A percentile compares a stretch with the other conserved stretches of the same genome.
Conservation (phyloP, 1,139 yeast species). For the Blastobotrys malaysiensis region DNA sequence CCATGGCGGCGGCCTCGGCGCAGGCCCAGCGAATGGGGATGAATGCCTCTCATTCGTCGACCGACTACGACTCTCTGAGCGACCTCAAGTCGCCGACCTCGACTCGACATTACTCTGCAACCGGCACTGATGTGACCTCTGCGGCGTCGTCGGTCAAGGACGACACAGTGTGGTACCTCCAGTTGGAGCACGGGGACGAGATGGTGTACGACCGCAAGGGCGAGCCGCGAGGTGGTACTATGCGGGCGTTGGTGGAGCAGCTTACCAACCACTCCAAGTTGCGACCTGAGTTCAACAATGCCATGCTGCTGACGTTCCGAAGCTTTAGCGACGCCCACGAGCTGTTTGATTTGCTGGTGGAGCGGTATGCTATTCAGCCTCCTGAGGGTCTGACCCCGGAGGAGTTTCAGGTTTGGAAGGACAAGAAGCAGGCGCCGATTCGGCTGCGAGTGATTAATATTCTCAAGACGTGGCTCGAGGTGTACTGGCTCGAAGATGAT, state of each 20-base stretch:
- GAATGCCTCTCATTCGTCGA: not conserved
- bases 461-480: slow-evolving; percentile 65
- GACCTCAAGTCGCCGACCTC: slow-evolving; percentile 7
- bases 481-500: slow-evolving; percentile 69
- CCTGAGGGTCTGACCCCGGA: slow-evolving; percentile 86
- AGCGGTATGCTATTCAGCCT: slow-evolving; percentile 67
- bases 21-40: not conserved
- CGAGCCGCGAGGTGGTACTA: slow-evolving; percentile 78
- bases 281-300: slow-evolving; percentile 64
- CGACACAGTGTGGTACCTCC: slow-evolving; percentile 59
- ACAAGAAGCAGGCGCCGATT: slow-evolving; percentile 60
- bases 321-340: slow-evolving; percentile 69
- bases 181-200: slow-evolving; percentile 70
- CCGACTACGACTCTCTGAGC: not conserved
- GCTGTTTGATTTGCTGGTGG: slow-evolving; percentile 55
- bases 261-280: slow-evolving; percentile 71
- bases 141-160: slow-evolving; percentile 20
- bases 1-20: not conserved
- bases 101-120: slow-evolving; percentile 7
- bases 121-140: slow-evolving; percentile 17
- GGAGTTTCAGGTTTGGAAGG: slow-evolving; percentile 77
- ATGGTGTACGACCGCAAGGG: slow-evolving; percentile 70
- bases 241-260: slow-evolving; percentile 73
- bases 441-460: slow-evolving; percentile 65
- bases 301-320: slow-evolving; percentile 69